phyloP scores from a whole-genome alignment of 2,329 filamentous ascomycete species.

The Didymella sp. region DNA sequence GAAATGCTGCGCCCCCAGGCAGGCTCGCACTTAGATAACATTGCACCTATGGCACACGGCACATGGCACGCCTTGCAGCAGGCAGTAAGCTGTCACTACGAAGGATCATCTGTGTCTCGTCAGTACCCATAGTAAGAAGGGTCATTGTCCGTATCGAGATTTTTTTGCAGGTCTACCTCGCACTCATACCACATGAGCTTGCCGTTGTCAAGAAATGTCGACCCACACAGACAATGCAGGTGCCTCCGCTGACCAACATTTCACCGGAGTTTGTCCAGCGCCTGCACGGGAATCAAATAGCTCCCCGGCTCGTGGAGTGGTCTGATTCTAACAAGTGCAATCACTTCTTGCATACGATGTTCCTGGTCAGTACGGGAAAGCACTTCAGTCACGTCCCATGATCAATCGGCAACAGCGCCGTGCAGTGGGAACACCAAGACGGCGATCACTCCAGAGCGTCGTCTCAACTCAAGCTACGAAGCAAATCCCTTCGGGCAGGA shows the following conservation, averaged over 20 bases:
- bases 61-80: neutral
- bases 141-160: neutral
- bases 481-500: neutral
- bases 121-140: neutral
- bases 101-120: no score
- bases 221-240: neutral
- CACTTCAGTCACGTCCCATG: neutral
- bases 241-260: neutral
- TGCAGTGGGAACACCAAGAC: neutral
- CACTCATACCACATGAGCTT: neutral
- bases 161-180: neutral
- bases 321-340: neutral
- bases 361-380: neutral
- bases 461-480: neutral
- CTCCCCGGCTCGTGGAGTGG: slow-evolving; percentile 1
- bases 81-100: neutral
- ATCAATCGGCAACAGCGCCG: neutral
- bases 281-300: neutral
- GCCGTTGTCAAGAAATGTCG: neutral
- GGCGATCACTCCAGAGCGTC: neutral
- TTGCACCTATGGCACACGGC: neutral
- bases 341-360: neutral
- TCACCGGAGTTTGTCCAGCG: neutral
- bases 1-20: neutral
- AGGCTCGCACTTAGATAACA: neutral